A percentile compares a stretch with the other conserved stretches of the same genome.
These are phyloP conservation scores for Xerocomus nothofagi DNA, from an alignment of 1,284 basidiomycete genomes.

Conservation along the genomic window DNA sequence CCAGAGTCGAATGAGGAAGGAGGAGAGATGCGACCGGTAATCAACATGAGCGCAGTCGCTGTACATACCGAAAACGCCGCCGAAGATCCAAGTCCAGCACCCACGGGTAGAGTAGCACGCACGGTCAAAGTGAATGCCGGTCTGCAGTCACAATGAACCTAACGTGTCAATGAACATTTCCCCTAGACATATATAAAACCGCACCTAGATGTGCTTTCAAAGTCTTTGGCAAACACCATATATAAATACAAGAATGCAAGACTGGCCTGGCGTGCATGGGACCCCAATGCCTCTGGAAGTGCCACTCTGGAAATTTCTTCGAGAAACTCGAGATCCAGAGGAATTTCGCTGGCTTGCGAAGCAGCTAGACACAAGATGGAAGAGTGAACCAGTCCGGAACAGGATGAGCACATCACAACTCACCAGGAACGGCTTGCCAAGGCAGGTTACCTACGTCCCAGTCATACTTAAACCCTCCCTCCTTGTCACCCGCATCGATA, in stretches of 20 bases:
- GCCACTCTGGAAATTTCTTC: constrained; percentile 62
- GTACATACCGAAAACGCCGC: constrained; percentile 93
- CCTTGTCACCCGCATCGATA: constrained; percentile 49
- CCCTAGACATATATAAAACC: constrained; percentile 16
- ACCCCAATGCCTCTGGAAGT: constrained; percentile 45
- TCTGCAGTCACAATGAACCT: constrained; percentile 36
- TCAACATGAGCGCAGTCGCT: constrained; percentile 79
- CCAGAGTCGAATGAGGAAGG: constrained; percentile 38
- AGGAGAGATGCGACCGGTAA: constrained; percentile 58
- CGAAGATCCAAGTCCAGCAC: constrained; percentile 97
- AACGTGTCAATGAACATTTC: background rate
- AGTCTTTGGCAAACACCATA: constrained; percentile 63
- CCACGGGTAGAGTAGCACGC: constrained; percentile 94
- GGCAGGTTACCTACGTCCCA: constrained; percentile 87
- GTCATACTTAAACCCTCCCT: constrained; percentile 58
- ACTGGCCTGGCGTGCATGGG: constrained; percentile 65
- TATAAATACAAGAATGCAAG: constrained; percentile 94
- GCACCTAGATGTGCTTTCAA: constrained; percentile 53
- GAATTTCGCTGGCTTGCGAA: constrained; percentile 46
- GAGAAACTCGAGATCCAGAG: constrained; percentile 70
- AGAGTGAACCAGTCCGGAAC: background rate
- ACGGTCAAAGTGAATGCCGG: constrained; percentile 78
- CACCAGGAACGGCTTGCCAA: constrained; percentile 72
- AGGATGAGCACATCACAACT: constrained; percentile 23
- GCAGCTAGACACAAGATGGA: constrained; percentile 29